Conservation (phyloP, 805 yeast species). For the Candida awuae region DNA sequence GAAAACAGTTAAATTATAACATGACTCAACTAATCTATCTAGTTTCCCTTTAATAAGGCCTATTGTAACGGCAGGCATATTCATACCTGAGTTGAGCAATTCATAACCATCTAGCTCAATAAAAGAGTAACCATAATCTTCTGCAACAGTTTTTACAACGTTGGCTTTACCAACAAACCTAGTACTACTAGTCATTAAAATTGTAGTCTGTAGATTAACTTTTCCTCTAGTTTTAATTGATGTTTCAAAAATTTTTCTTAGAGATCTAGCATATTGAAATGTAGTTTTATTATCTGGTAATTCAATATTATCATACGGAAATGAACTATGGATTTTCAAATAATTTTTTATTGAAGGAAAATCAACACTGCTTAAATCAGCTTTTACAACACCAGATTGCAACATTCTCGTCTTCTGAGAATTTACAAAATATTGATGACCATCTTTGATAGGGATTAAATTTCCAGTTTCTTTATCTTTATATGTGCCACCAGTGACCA, state of each 20-base stretch:
- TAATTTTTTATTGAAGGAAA: conserved; percentile 8
- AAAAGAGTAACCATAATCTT: conserved; percentile 56
- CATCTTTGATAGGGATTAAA: conserved; percentile 17
- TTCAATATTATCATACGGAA: conserved; percentile 8
- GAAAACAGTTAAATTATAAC: conserved; percentile 43
- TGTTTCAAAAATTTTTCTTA: conserved; percentile 50
- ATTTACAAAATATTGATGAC: conserved; percentile 49
- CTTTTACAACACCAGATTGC: conserved; percentile 53
- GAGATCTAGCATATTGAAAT: conserved; percentile 42
- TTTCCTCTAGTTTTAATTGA: conserved; percentile 29
- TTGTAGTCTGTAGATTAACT: conserved; percentile 46
- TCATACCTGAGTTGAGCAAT: conserved; percentile 59
- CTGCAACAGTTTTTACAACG: conserved; percentile 46
- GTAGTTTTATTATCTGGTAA: conserved; percentile 16
- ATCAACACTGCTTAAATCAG: conserved; percentile 22
- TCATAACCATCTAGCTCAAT: conserved; percentile 66
- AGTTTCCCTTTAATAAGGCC: conserved; percentile 72
- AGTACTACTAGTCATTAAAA: conserved; percentile 59
- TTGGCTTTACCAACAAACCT: conserved; percentile 77
- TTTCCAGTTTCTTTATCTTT: conserved; percentile 17
- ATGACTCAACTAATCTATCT: conserved; percentile 48
- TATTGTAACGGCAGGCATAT: conserved; percentile 52
- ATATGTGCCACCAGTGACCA: conserved; percentile 46
- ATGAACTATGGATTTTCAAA: conserved; percentile 7
- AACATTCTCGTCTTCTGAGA: conserved; percentile 60